Evolutionary conservation across 2,329 filamentous ascomycete genomes (phyloP).

Genomic region (Aspergillus bombycis): DNA sequence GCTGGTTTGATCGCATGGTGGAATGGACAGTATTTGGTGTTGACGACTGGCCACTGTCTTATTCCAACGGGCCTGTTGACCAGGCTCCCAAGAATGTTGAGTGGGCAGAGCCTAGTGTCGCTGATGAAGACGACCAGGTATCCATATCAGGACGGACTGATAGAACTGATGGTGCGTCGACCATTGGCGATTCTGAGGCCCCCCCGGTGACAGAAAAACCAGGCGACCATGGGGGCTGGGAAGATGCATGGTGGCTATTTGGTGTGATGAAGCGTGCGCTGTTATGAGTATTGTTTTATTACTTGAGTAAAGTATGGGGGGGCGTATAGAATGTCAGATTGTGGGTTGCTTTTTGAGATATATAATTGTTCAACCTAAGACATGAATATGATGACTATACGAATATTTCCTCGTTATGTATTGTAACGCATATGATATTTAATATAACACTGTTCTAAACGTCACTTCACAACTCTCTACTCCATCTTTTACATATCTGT

Average conservation of each 20-base stretch:
- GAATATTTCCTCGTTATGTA: background rate
- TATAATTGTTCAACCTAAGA: background rate
- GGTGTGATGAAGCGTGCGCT: slow-evolving; percentile 52
- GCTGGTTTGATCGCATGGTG: slow-evolving; percentile 61
- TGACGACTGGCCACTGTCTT: slow-evolving; percentile 45
- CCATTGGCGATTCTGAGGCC: slow-evolving; percentile 33
- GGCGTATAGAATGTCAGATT: background rate
- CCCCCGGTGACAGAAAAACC: slow-evolving; percentile 35
- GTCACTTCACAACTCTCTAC: no score
- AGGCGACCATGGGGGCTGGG: slow-evolving; percentile 54
- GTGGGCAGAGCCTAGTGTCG: background rate
- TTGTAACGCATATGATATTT: background rate
- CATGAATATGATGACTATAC: background rate
- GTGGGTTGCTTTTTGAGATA: background rate
- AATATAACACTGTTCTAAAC: background rate
- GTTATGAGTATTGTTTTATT: slow-evolving; percentile 21
- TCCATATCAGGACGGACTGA: slow-evolving; percentile 23
- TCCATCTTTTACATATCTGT: background rate
- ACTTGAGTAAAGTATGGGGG: background rate
- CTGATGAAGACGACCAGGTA: slow-evolving; percentile 7
- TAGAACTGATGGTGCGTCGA: slow-evolving; percentile 24
- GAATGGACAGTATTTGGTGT: slow-evolving; percentile 61
- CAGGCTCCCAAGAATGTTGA: slow-evolving; percentile 3
- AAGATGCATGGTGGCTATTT: slow-evolving; percentile 62
- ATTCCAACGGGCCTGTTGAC: slow-evolving; percentile 5